Percentiles rank a stretch among this genome's conserved stretches.
Evolutionary conservation across 2,329 filamentous ascomycete genomes (phyloP).

Genomic region (Colletotrichum sp.): DNA sequence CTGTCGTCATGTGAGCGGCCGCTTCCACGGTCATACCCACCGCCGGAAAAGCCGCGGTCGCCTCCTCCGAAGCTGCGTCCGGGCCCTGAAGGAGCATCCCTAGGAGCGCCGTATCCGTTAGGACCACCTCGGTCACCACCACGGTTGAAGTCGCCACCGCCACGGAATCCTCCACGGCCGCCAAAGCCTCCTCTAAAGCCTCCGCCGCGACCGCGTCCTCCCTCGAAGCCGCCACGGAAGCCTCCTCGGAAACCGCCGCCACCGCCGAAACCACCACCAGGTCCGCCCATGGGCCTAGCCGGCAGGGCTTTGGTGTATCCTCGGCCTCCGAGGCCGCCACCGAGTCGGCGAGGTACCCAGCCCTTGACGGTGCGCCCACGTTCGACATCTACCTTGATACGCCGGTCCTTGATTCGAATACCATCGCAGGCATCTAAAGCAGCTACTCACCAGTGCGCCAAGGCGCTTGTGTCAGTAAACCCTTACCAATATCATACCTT

Average conservation of each 20-base stretch:
- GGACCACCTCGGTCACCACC: slow-evolving; percentile 42
- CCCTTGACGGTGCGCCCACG: slow-evolving; percentile 91
- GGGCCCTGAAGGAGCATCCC: slow-evolving; percentile 66
- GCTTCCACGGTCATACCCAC: slow-evolving; percentile 62
- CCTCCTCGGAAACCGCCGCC: slow-evolving; percentile 59
- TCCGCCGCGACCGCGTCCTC: slow-evolving; percentile 36
- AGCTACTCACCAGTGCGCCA: slow-evolving; percentile 72
- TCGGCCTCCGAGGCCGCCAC: slow-evolving; percentile 89
- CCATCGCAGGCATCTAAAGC: slow-evolving; percentile 87
- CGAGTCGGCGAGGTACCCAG: slow-evolving; percentile 91
- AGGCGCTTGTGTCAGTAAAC: slow-evolving; percentile 71
- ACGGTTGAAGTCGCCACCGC: slow-evolving; percentile 51
- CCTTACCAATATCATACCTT: slow-evolving; percentile 57
- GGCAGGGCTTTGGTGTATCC: slow-evolving; percentile 87
- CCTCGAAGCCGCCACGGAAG: slow-evolving; percentile 44
- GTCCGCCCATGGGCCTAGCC: slow-evolving; percentile 70
- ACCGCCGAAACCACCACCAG: slow-evolving; percentile 47
- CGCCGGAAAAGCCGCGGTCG: slow-evolving; percentile 47
- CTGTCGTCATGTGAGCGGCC: slow-evolving; percentile 68
- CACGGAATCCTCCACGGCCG: slow-evolving; percentile 57
- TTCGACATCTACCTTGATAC: slow-evolving; percentile 94
- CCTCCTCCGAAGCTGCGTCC: slow-evolving; percentile 41
- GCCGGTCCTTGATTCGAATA: slow-evolving; percentile 89
- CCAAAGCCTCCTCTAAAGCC: slow-evolving; percentile 55
- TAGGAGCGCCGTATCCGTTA: slow-evolving; percentile 58